Base-by-base conservation (phyloP, 768 basidiomycete species). In the Macrolepiota albuminosa region DNA sequence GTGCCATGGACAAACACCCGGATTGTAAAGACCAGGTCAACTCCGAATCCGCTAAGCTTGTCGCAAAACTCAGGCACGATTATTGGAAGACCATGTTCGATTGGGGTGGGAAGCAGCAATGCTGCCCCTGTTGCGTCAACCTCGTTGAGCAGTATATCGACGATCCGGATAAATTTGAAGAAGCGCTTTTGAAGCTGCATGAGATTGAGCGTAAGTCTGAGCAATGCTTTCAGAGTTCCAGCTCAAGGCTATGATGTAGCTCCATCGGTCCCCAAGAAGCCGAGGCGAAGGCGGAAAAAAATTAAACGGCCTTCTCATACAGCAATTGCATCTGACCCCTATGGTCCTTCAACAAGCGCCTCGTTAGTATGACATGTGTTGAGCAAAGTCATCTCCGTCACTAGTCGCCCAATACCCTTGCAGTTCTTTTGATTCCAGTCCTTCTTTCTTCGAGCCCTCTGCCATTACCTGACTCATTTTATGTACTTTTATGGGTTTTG, bases 31-130 rank as follows among this genome's bases (percentile, higher is more conserved):
- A 63, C 29, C 54, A 63, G 40, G 56, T 60, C 33, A 61, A 57
- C n/a, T 64, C 57, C 4, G 46, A 54, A 50, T 61, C 59, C 3
- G 64, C 61, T 0, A 60, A 60, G 59, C 56, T 63, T 31, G 58
- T 63, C 40, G 62, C 58, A 16, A 57, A 55, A 42, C 59, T 66
- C n/a, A 62, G 63, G 49, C 63, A 56, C 36, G 58, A 64, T 31
- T 66, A 64, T 42, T 62, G 65, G 65, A 59, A 47, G 53, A 61
- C 55, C n/a, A 62, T 62, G 61, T 56, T 66, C 31, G 51, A 58
- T 26, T 62, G 58, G 57, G 57, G 65, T 24, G 60, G 59, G 47
- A 62, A 60, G 55, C 49, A 60, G 48, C 57, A 49, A 16, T 56
- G 59, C 36, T 64, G 63, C 43, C 63, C 65, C n/a, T 66, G 61